phyloP scores from a whole-genome alignment of 345 rosid species.

The Eucalyptus cloeziana region DNA sequence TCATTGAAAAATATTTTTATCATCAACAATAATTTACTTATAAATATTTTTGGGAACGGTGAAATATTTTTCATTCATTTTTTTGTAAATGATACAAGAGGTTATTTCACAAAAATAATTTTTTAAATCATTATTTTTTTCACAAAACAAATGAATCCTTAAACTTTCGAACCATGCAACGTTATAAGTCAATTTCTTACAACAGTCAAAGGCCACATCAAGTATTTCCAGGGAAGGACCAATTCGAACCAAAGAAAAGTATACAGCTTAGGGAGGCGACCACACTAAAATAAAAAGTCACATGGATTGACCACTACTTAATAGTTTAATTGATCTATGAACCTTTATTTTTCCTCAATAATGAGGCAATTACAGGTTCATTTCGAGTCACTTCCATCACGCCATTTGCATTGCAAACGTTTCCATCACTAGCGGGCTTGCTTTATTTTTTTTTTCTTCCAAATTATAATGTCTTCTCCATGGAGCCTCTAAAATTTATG shows the following conservation, averaged over 20 bases:
- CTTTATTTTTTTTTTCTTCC: neutral
- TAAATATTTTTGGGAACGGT: too few relatives aligned
- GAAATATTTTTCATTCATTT: too few relatives aligned
- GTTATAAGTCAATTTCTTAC: neutral
- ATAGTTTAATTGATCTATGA: neutral
- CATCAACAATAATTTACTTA: too few relatives aligned
- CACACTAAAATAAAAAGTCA: neutral
- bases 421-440: neutral
- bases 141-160: too few relatives aligned
- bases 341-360: neutral
- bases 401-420: neutral
- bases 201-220: too few relatives aligned
- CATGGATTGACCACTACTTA: neutral
- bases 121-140: too few relatives aligned
- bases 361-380: neutral
- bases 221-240: neutral
- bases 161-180: too few relatives aligned
- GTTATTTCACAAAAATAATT: too few relatives aligned
- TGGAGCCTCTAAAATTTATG: neutral
- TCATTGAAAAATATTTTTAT: too few relatives aligned
- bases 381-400: neutral
- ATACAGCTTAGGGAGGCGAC: neutral
- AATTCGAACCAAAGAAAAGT: neutral
- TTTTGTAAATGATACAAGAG: too few relatives aligned
- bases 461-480: neutral